Percentiles rank a stretch among this genome's conserved stretches.
These are phyloP conservation scores for Trichoderma cornu-damae DNA, from an alignment of 2,329 filamentous ascomycete species.

Conservation along the genomic window DNA sequence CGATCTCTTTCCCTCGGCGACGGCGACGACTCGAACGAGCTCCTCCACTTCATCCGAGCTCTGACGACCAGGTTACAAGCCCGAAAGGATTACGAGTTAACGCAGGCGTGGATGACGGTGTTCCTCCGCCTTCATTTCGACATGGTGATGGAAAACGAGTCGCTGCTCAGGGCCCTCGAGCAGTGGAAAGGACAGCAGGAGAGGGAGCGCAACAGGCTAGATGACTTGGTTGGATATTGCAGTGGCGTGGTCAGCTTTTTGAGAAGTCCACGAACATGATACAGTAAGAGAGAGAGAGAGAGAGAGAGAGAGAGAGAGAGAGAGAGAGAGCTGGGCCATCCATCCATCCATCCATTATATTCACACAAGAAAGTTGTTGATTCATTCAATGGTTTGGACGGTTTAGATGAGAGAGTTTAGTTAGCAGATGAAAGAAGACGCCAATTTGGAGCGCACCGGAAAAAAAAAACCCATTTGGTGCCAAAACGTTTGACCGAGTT, in stretches of 20 bases:
- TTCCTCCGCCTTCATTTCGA: constrained; percentile 76
- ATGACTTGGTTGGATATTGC: constrained; percentile 78
- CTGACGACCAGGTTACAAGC: constrained; percentile 64
- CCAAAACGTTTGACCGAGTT: too few relatives aligned
- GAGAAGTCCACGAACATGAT: constrained; percentile 53
- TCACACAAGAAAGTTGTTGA: too few relatives aligned
- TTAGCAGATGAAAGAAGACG: too few relatives aligned
- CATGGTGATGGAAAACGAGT: constrained; percentile 45
- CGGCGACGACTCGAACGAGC: constrained; percentile 57
- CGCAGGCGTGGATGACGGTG: constrained; percentile 96
- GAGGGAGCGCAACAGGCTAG: constrained; percentile 64
- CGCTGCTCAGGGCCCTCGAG: constrained; percentile 54
- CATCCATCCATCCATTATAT: too few relatives aligned
- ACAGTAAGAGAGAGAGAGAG: not conserved
- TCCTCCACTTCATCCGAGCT: constrained; percentile 74
- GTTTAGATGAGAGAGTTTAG: too few relatives aligned
- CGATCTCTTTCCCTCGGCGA: constrained; percentile 61
- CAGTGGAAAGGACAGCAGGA: constrained; percentile 71
- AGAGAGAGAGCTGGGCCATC: too few relatives aligned
- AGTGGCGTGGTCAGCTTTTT: constrained; percentile 80
- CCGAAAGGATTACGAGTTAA: constrained; percentile 82
- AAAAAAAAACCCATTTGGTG: not conserved
- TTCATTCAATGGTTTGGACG: too few relatives aligned
- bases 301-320: not conserved
- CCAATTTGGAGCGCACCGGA: too few relatives aligned